These are phyloP conservation scores for Arthrobotrys sinensis DNA, from an alignment of 2,329 filamentous ascomycete species.

Conservation along the genomic window DNA sequence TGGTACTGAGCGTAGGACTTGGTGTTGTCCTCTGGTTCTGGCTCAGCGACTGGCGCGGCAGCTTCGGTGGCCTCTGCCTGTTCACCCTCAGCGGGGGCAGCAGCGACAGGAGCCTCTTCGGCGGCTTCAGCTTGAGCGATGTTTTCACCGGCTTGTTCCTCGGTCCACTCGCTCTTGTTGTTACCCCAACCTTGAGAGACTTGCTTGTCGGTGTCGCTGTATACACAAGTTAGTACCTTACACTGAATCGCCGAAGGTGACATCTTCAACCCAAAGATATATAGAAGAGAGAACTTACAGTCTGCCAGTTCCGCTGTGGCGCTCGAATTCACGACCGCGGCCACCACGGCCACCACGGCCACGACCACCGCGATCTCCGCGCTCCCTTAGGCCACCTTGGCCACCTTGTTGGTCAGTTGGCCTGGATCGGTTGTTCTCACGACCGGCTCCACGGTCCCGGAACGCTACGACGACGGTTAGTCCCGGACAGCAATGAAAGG, in stretches of 20 bases:
- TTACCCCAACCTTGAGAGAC: slow-evolving; percentile 91
- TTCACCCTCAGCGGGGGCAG: slow-evolving; percentile 70
- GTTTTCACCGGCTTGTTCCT: slow-evolving; percentile 90
- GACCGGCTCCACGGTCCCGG: slow-evolving; percentile 87
- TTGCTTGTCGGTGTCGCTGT: slow-evolving; percentile 86
- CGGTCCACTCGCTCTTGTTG: slow-evolving; percentile 85
- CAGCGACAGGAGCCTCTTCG: slow-evolving; percentile 72
- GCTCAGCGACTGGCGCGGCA: slow-evolving; percentile 66
- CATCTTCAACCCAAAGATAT: not conserved
- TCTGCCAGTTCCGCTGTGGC: slow-evolving; percentile 66
- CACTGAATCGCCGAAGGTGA: not conserved
- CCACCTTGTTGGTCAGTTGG: slow-evolving; percentile 78
- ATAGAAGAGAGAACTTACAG: slow-evolving; percentile 56
- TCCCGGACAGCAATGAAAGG: slow-evolving; percentile 47
- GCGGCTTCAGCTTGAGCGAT: slow-evolving; percentile 89
- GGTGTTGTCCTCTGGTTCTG: slow-evolving; percentile 84
- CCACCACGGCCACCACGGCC: slow-evolving; percentile 67
- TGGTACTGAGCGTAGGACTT: slow-evolving; percentile 93
- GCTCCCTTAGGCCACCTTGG: slow-evolving; percentile 69
- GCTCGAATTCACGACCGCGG: slow-evolving; percentile 73
- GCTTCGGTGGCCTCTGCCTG: slow-evolving; percentile 67
- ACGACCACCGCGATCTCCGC: slow-evolving; percentile 34
- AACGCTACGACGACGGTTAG: slow-evolving; percentile 74
- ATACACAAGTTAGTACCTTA: slow-evolving; percentile 40
- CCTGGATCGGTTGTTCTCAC: slow-evolving; percentile 85